Conservation (phyloP, 371 early-diverging fungal genomes). For the Circinella minor region DNA sequence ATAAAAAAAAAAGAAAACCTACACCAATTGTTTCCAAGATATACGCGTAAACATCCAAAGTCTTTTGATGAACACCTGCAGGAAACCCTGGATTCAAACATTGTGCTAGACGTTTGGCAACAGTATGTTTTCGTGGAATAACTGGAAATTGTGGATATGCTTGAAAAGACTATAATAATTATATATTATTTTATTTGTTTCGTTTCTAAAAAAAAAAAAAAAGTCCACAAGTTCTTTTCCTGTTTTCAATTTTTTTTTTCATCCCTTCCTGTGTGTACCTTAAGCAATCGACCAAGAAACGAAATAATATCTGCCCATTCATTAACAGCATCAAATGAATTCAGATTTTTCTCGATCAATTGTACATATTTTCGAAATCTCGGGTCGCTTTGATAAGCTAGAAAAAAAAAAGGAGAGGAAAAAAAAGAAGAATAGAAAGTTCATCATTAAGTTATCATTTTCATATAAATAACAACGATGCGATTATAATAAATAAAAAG, state of each 20-base stretch:
- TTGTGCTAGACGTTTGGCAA: conserved; percentile 96
- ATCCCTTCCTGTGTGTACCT: conserved; percentile 53
- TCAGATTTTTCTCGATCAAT: conserved; percentile 83
- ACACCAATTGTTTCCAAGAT: conserved; percentile 89
- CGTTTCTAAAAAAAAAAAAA: no score
- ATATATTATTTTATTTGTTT: no score
- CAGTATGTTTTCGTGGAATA: conserved; percentile 85
- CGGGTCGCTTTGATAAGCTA: conserved; percentile 62
- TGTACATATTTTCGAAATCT: conserved; percentile 82
- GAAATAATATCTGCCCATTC: conserved; percentile 98
- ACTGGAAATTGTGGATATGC: conserved; percentile 75
- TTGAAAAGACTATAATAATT: conserved; percentile 69
- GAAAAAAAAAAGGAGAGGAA: neutral
- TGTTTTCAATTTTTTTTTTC: neutral
- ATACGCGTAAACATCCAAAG: conserved; percentile 89
- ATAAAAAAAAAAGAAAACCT: conserved; percentile 17
- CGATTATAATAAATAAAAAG: neutral
- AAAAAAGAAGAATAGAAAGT: neutral
- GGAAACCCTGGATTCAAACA: conserved; percentile 99
- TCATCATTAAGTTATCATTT: neutral
- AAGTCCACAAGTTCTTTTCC: neutral
- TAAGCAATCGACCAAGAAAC: conserved; percentile 83
- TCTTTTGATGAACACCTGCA: conserved; percentile 98
- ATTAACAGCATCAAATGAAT: conserved; percentile 89
- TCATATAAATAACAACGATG: neutral